Evolutionary conservation across 2,329 filamentous ascomycete species (phyloP).

Genomic region (Ceratocystis alfenasii): DNA sequence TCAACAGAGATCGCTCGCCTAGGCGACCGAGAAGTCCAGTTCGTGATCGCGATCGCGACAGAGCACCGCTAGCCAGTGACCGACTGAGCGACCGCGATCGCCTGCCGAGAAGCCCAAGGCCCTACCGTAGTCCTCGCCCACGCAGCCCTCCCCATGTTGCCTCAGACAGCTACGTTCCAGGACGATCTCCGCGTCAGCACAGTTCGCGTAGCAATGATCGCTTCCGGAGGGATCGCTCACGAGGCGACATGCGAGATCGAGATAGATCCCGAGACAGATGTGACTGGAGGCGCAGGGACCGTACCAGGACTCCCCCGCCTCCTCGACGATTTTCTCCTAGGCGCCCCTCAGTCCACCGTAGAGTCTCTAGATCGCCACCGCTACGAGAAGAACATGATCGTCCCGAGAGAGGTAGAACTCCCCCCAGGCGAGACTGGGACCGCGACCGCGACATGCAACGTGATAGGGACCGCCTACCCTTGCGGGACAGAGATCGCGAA

Average conservation of each 20-base stretch:
- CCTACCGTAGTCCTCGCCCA: constrained; percentile 27
- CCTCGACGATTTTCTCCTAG: constrained; percentile 29
- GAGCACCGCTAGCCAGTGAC: background rate
- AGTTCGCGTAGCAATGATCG: constrained; percentile 33
- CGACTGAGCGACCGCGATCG: constrained; percentile 25
- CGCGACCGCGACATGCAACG: constrained; percentile 27
- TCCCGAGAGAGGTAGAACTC: constrained; percentile 32
- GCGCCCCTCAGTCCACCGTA: constrained; percentile 32
- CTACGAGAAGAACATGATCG: constrained; percentile 29
- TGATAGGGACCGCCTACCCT: constrained; percentile 20
- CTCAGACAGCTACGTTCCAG: constrained; percentile 38
- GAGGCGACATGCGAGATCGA: constrained; percentile 34
- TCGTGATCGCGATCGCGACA: constrained; percentile 3
- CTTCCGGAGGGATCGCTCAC: constrained; percentile 35
- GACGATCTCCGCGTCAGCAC: constrained; percentile 34
- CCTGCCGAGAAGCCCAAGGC: constrained; percentile 31
- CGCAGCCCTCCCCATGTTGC: constrained; percentile 31
- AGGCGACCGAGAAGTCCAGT: constrained; percentile 29
- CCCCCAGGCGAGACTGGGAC: constrained; percentile 30
- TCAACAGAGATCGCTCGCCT: constrained; percentile 38
- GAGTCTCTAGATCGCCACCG: constrained; percentile 24
- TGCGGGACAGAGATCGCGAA: constrained; percentile 25
- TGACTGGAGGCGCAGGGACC: constrained; percentile 26
- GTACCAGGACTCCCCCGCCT: constrained; percentile 27
- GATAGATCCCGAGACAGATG: constrained; percentile 17